A percentile compares a stretch with the other conserved stretches of the same genome.
phyloP scores from a whole-genome alignment of 768 basidiomycete species.

The Tylopilus rubrobrunneus region DNA sequence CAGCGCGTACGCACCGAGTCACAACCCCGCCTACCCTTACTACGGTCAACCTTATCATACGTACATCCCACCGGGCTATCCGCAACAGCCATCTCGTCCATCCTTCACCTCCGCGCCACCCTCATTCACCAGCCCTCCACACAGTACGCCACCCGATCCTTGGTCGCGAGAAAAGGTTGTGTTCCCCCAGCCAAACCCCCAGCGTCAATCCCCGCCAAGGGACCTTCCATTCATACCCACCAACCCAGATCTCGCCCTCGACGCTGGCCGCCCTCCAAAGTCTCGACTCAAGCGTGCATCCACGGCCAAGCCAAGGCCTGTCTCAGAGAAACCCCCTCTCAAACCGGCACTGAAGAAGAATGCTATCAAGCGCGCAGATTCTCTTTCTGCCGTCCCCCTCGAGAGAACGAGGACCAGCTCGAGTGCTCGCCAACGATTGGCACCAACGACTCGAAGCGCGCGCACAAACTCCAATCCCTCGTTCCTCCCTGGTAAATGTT shows the following conservation, averaged over 20 bases:
- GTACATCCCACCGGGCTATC: conserved; percentile 30
- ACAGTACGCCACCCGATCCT: conserved; percentile 28
- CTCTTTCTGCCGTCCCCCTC: conserved; percentile 25
- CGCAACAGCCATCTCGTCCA: conserved; percentile 19
- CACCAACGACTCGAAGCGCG: conserved; percentile 29
- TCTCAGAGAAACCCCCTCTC: conserved; percentile 35
- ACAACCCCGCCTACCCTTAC: conserved; percentile 43
- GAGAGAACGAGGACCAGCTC: conserved; percentile 44
- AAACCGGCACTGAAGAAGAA: conserved; percentile 60
- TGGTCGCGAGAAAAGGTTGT: conserved; percentile 34
- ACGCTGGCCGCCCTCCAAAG: conserved; percentile 23
- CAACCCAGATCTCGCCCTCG: conserved; percentile 16
- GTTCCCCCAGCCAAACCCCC: conserved; percentile 26
- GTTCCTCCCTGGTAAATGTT: conserved; percentile 28
- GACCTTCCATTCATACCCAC: conserved; percentile 25
- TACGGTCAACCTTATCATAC: conserved; percentile 43
- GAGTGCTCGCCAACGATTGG: conserved; percentile 28
- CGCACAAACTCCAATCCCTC: conserved; percentile 36
- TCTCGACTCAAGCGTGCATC: conserved; percentile 35
- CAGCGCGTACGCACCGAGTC: conserved; percentile 30
- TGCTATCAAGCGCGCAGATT: conserved; percentile 23
- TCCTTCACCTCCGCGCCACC: conserved; percentile 8
- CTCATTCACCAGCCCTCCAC: conserved; percentile 28
- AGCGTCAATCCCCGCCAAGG: conserved; percentile 17
- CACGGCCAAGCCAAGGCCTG: conserved; percentile 21